Percentiles rank a stretch among this genome's conserved stretches.
Conservation (phyloP, 106 monocot species). For the Dactylorhiza incarnata region DNA sequence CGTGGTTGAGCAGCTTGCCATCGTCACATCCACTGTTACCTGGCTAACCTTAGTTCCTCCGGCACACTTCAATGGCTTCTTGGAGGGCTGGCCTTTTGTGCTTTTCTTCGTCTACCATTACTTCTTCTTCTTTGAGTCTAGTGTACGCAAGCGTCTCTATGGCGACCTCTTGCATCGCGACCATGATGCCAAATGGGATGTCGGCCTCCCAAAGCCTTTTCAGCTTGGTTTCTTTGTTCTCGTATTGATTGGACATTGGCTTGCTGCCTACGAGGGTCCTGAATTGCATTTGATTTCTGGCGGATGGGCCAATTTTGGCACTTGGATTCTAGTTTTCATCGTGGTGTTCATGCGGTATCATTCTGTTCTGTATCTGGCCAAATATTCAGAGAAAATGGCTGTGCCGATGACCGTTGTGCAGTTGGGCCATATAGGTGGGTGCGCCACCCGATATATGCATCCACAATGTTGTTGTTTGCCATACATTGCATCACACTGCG, state of each 20-base stretch:
- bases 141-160: constrained; percentile 58
- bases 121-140: constrained; percentile 84
- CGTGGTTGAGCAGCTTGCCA: constrained; percentile 46
- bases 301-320: constrained; percentile 54
- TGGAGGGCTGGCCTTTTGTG: constrained; percentile 73
- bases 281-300: constrained; percentile 58
- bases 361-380: constrained; percentile 51
- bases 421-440: constrained; percentile 76
- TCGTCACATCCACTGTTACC: constrained; percentile 43
- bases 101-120: constrained; percentile 82
- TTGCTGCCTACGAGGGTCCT: constrained; percentile 56
- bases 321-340: constrained; percentile 42
- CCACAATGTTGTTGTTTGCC: constrained; percentile 57
- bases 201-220: constrained; percentile 24
- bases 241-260: constrained; percentile 50
- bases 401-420: constrained; percentile 58
- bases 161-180: constrained; percentile 49
- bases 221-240: constrained; percentile 29
- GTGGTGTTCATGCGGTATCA: constrained; percentile 64
- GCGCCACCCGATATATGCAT: constrained; percentile 70
- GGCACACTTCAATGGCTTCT: constrained; percentile 67
- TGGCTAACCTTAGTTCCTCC: constrained; percentile 75
- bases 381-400: constrained; percentile 67
- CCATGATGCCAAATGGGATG: constrained; percentile 69
- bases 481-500: constrained; percentile 42